Evolutionary conservation across 257 asterid genomes (phyloP).

Genomic region (Salvia splendens): DNA sequence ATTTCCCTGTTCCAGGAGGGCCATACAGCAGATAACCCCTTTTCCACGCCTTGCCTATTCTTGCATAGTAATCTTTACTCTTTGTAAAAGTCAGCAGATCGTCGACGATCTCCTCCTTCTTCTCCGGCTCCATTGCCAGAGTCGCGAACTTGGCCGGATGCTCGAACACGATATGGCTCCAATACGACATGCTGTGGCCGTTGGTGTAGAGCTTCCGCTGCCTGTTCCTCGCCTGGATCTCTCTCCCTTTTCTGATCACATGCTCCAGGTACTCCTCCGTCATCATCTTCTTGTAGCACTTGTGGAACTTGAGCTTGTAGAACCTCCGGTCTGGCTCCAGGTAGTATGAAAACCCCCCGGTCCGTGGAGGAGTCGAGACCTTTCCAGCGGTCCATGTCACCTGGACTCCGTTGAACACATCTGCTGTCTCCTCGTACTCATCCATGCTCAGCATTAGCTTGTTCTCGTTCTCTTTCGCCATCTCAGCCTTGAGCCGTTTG

Average conservation of each 20-base stretch:
- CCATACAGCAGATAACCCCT: constrained; percentile 46
- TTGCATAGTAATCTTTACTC: constrained; percentile 42
- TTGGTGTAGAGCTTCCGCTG: constrained; percentile 43
- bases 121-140: constrained; percentile 39
- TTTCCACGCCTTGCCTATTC: constrained; percentile 51
- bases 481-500: constrained; percentile 54
- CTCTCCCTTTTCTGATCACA: constrained; percentile 38
- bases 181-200: constrained; percentile 17
- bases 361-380: background rate
- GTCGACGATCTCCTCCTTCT: constrained; percentile 40
- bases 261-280: constrained; percentile 39
- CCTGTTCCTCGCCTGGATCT: constrained; percentile 34
- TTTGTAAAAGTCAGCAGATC: constrained; percentile 37
- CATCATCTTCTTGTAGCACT: constrained; percentile 34
- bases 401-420: constrained; percentile 40
- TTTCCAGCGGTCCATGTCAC: constrained; percentile 45
- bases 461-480: constrained; percentile 25
- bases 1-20: constrained; percentile 49
- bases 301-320: constrained; percentile 42
- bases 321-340: constrained; percentile 37
- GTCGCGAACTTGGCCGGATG: constrained; percentile 46
- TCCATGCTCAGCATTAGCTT: constrained; percentile 56
- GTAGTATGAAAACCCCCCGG: constrained; percentile 13
- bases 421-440: constrained; percentile 42
- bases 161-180: constrained; percentile 43